Evolutionary conservation across 176 grass and related monocot species (phyloP), one percentile per base, ranked within the genome.

Genomic region (Carex cristatella): DNA sequence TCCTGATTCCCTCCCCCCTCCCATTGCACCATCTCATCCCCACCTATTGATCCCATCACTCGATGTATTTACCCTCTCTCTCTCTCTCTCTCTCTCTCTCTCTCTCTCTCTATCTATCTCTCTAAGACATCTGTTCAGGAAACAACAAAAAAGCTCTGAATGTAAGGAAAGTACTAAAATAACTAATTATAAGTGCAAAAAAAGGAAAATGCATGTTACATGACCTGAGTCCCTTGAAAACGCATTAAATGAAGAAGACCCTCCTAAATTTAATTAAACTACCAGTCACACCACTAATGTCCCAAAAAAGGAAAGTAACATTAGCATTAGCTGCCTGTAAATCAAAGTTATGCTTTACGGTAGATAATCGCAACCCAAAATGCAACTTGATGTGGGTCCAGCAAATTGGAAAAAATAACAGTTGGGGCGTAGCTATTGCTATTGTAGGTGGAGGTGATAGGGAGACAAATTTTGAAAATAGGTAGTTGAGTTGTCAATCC

Each of bases 21-120:
- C 83, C 85, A 90, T 2, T 84, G 88, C 81, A 61, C 77, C 83
- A 85, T 31, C 60, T 86, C 87, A 15, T 98, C 87, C 12, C 61
- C 93, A 33, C 91, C 91, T 84, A 93, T 86, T 0, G 93, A 91
- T 82, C 93, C 91, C 96, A 98, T 98, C 78, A 35, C 68, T 44
- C 11, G 3, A 55, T 55, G 0, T 30, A 23, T 51, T 84, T 78
- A 65, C 44, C 4, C 38, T 40, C 38, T 40, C 33, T 23, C 55
- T 84, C 65, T 13, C 23, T 49, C 75, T 68, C 40, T 62, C 73
- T 51, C 65, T 0, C 38, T 40, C 38, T 55, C 31, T 33, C 82
- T 85, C 87, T 79, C 32, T 37, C 53, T 85, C 64, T 19, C 33
- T 46, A 77, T 64, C 44, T 51, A 44, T 51, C 56, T 83, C 15